Evolutionary conservation across 352 stramenopile species (phyloP).

Genomic region (Pythium sp.): DNA sequence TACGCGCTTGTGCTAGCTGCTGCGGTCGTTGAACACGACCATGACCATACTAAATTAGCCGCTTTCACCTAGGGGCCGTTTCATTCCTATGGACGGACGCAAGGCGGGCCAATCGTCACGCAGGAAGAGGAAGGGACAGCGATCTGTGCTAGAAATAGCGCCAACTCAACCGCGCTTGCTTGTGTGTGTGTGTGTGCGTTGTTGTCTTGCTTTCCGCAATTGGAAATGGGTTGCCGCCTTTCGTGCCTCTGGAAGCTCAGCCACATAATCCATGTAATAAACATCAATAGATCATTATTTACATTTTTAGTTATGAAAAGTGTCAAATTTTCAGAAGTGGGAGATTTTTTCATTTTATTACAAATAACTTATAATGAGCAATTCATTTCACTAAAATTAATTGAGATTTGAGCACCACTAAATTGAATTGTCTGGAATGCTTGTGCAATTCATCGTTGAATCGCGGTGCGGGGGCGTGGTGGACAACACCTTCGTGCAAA

Average conservation of each 20-base stretch:
- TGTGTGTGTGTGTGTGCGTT: neutral
- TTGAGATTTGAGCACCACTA: neutral
- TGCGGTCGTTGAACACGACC: neutral
- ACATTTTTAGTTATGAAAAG: neutral
- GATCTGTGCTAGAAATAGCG: neutral
- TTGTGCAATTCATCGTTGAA: slow-evolving; percentile 1
- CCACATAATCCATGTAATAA: neutral
- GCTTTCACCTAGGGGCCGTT: neutral
- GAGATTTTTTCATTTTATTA: neutral
- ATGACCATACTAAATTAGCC: neutral
- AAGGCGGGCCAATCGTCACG: neutral
- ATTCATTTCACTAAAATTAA: neutral
- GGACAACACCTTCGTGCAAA: neutral
- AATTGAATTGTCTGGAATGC: neutral
- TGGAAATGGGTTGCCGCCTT: neutral
- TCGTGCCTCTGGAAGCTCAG: neutral
- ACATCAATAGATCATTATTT: neutral
- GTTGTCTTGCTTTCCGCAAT: neutral
- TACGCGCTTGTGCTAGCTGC: neutral
- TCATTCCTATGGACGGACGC: neutral
- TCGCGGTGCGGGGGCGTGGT: neutral
- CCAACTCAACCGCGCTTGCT: neutral
- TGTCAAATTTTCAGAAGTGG: neutral
- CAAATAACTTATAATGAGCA: neutral
- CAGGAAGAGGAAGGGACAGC: neutral